Evolutionary conservation across 371 early-diverging fungal genomes (phyloP), one percentile per base, ranked within the genome.

Genomic region (Circinella umbellata): DNA sequence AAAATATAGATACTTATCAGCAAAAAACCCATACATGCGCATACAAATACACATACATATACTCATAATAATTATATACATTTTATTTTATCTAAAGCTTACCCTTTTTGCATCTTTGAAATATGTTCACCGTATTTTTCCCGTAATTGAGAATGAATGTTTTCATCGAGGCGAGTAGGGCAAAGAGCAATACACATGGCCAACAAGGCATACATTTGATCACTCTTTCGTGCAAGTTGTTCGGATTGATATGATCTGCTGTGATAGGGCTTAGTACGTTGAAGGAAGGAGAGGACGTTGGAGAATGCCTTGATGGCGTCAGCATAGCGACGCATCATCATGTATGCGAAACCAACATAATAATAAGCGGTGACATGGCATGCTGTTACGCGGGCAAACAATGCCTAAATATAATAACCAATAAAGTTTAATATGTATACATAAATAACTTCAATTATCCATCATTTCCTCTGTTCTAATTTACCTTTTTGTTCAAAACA

Each of bases 281-380:
- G 87, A 66, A 97, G 92, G 77, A 94, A 96, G 34, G 93, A 89
- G 67, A 96, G 87, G 75, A 96, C 92, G 74, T 94, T 94, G 18
- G 94, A 90, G 85, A 96, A 96, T 27, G 93, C 89, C 78, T 92
- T 92, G 86, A 96, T 95, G 65, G 98, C 98, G 76, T 98, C 98
- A 49, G 96, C 90, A 76, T 96, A 98, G 61, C 98, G 87, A 65
- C 97, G 88, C 92, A 96, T 93, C 98, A 98, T 98, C 94, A 96
- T 90, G 88, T 97, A 98, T 39, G 96, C 92, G 75, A 96, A 97
- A 61, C 97, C 97, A 63, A 96, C 93, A 79, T 97, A 96, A 84
- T 98, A 98, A 87, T 93, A 97, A 15, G 96, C 93, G 20, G 96
- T 95, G 55, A 98, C 95, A 77, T 96, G 96, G 87, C 98, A 96